Evolutionary conservation across 2,329 filamentous ascomycete genomes (phyloP).

Genomic region (Xylaria hypoxylon): DNA sequence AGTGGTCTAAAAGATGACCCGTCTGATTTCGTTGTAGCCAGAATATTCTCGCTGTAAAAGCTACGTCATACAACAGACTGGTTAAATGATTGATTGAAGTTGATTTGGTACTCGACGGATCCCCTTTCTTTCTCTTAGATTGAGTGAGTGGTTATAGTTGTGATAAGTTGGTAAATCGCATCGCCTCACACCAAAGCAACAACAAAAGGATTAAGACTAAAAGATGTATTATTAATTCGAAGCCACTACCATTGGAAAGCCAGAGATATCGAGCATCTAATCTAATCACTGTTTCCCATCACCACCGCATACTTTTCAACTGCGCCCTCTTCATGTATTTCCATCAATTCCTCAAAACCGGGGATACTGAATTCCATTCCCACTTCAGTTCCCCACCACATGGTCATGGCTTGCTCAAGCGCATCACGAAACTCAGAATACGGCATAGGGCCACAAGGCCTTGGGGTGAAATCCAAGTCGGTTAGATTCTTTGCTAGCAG

Average conservation of each 20-base stretch:
- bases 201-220: neutral
- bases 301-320: neutral
- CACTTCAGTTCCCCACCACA: neutral
- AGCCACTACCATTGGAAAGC: neutral
- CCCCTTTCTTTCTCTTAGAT: too few species aligned
- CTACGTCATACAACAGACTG: too few species aligned
- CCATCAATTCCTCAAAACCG: neutral
- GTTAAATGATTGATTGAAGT: too few species aligned
- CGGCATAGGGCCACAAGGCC: neutral
- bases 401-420: neutral
- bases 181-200: neutral
- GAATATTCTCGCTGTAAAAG: too few species aligned
- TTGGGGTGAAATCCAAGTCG: neutral
- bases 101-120: too few species aligned
- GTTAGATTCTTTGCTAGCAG: neutral
- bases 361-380: neutral
- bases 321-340: neutral
- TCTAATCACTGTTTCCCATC: neutral
- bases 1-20: neutral
- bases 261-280: neutral
- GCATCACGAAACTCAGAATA: neutral
- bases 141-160: too few species aligned
- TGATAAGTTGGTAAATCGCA: too few species aligned
- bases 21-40: too few species aligned
- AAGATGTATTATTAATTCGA: neutral